Evolutionary conservation across 2,329 filamentous ascomycete species (phyloP), one percentile per base, ranked within the genome.

Genomic region (Ophiostoma novo-ulmi): DNA sequence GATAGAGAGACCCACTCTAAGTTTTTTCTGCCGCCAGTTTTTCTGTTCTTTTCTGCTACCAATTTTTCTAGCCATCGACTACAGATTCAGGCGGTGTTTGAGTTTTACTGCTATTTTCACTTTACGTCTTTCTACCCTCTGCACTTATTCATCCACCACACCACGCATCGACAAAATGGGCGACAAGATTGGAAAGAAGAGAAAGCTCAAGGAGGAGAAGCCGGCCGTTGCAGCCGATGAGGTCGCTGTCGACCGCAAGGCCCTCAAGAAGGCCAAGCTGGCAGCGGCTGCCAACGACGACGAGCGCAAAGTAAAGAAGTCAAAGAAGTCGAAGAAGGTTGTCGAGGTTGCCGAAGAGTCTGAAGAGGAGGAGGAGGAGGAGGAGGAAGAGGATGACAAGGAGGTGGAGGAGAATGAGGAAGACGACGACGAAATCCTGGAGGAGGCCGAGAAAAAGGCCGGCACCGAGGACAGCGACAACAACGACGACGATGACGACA

Each of bases 151-250:
- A 35, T n/a, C 67, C 55, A 20, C 39, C 26, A 22, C 70, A 38
- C n/a, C 58, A 10, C 5, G 48, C 44, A 65, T 52, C 10, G n/a
- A 22, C 20, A 65, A 10, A 8, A 71, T 44, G 67, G 71, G 68
- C 68, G 74, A 78, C 69, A 76, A 77, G 55, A 71, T 73, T 65
- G 76, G 75, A 76, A 80, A 79, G 70, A 80, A 80, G 76, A 76
- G 79, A 48, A 80, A 80, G 73, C 72, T 78, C 67, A 78, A 78
- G 74, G 78, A 79, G 41, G 72, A 71, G 11, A 74, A 74, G 68
- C 70, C 67, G 17, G 39, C 70, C 7, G 70, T 61, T 10, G 41
- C 35, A 22, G 68, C 71, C 8, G 68, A 38, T 68, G 66, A 69
- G 58, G 68, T 44, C n/a, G 65, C n/a, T 31, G 65, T 48, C 22